phyloP scores from a whole-genome alignment of 768 basidiomycete genomes.

The Lactarius sp. region DNA sequence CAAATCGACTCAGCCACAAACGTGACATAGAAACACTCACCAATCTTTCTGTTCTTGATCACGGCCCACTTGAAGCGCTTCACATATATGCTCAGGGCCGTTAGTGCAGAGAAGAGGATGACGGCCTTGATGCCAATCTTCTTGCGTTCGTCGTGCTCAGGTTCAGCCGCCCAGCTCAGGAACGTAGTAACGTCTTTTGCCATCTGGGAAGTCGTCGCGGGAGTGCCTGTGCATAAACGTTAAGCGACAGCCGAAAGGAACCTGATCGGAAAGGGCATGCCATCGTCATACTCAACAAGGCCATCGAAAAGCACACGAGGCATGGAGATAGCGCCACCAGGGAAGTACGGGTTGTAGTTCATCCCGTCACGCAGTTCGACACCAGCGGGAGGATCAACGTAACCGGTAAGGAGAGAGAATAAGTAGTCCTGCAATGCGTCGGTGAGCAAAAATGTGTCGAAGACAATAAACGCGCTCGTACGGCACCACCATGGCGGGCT shows the following conservation, averaged over 20 bases:
- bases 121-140: slow-evolving; percentile 95
- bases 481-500: slow-evolving; percentile 94
- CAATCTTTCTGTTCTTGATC: slow-evolving; percentile 91
- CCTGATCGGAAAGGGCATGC: slow-evolving; percentile 39
- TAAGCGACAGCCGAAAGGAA: neutral
- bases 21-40: slow-evolving; percentile 42
- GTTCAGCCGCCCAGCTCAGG: slow-evolving; percentile 95
- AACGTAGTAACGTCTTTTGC: slow-evolving; percentile 97
- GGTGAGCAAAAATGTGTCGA: neutral
- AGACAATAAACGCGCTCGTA: slow-evolving; percentile 41
- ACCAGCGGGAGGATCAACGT: slow-evolving; percentile 93
- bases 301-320: slow-evolving; percentile 94
- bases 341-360: slow-evolving; percentile 99
- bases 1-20: slow-evolving; percentile 5
- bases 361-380: slow-evolving; percentile 93
- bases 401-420: slow-evolving; percentile 94
- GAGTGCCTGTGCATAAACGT: slow-evolving; percentile 57
- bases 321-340: slow-evolving; percentile 98
- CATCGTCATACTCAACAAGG: slow-evolving; percentile 94
- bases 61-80: slow-evolving; percentile 94
- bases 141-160: slow-evolving; percentile 97
- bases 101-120: slow-evolving; percentile 85
- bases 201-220: slow-evolving; percentile 97
- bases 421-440: slow-evolving; percentile 73
- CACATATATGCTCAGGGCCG: slow-evolving; percentile 75